Evolutionary conservation across 495 filamentous ascomycete genomes (phyloP), one percentile per base, ranked within the genome.

Genomic region (Penicillium silybi): DNA sequence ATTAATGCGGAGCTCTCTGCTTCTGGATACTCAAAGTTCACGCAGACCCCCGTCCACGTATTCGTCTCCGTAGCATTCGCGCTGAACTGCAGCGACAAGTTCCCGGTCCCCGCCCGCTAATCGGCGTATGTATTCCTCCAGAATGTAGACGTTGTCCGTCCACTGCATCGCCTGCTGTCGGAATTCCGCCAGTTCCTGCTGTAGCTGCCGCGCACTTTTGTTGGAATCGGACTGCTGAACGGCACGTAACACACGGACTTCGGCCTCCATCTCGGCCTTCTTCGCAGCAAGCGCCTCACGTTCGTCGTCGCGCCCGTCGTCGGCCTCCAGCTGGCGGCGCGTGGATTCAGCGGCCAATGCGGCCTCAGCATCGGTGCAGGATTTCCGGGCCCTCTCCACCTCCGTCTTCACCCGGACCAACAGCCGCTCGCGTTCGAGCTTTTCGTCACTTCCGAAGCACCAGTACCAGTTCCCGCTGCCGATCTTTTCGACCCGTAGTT

Each of bases 381-480:
- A 54, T 34, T 55, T 74, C 37, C 54, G 65, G 39, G 77, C 60
- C 54, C 78, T 82, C 47, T 75, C 77, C 59, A 79, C 65, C 50
- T 89, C 86, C 45, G 71, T 67, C 37, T 69, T 72, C 38, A 84
- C 65, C 45, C 72, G 71, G 38, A 65, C 71, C 44, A 86, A 58
- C 39, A 70, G 61, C 11, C 54, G 62, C 49, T 82, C 75, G 48
- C 74, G 76, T 15, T 64, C 64, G 37, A 77, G 77, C 64, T 78
- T 83, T 52, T 82, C 83, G 34, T 89, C 86, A 44, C 74, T 80
- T 26, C 66, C 65, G 62, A 91, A 91, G 52, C 74, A 78, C 87
- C 87, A 91, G 71, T 89, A 90, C 87, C 87, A 91, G 62, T 90
- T 90, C 15, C 83, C 85, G 48, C 77, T 86, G 49, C 87, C 87